phyloP scores from a whole-genome alignment of 257 asterid species.

The Solanum sparsipilum region DNA sequence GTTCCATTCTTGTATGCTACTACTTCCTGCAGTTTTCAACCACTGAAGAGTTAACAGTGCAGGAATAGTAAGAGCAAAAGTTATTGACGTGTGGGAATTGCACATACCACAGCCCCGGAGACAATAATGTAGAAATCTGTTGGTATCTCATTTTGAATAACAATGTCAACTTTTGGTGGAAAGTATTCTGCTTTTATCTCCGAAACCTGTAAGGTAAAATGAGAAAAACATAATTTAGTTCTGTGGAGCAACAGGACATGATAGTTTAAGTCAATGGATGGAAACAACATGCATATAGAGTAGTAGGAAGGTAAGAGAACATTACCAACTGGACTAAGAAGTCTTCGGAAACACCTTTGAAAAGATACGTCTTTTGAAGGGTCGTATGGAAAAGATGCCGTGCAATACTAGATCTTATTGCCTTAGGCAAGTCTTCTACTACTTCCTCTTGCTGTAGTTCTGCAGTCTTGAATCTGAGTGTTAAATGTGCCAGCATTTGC shows the following conservation, averaged over 20 bases:
- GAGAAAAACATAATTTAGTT: neutral
- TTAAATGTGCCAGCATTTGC: constrained; percentile 79
- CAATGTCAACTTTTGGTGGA: constrained; percentile 86
- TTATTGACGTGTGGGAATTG: neutral
- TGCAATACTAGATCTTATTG: constrained; percentile 83
- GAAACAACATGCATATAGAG: neutral
- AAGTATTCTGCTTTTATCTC: constrained; percentile 90
- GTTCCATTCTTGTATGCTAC: constrained; percentile 45
- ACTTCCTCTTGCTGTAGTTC: constrained; percentile 90
- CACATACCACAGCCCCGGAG: constrained; percentile 83
- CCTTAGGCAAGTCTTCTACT: constrained; percentile 71
- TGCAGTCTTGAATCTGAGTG: constrained; percentile 83
- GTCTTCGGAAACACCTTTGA: constrained; percentile 74
- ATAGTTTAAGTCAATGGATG: neutral
- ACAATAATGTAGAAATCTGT: constrained; percentile 86
- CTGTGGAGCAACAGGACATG: neutral
- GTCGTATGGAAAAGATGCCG: constrained; percentile 66
- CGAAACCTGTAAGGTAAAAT: constrained; percentile 44
- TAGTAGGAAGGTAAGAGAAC: constrained; percentile 2
- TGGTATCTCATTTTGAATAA: constrained; percentile 80
- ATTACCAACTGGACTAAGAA: constrained; percentile 73
- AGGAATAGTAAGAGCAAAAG: neutral
- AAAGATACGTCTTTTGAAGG: constrained; percentile 62
- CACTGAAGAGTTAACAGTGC: constrained; percentile 11
- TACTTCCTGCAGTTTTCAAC: constrained; percentile 61